Evolutionary conservation across 345 rosid species (phyloP), one percentile per base, ranked within the genome.

Genomic region (Mercurialis annua): DNA sequence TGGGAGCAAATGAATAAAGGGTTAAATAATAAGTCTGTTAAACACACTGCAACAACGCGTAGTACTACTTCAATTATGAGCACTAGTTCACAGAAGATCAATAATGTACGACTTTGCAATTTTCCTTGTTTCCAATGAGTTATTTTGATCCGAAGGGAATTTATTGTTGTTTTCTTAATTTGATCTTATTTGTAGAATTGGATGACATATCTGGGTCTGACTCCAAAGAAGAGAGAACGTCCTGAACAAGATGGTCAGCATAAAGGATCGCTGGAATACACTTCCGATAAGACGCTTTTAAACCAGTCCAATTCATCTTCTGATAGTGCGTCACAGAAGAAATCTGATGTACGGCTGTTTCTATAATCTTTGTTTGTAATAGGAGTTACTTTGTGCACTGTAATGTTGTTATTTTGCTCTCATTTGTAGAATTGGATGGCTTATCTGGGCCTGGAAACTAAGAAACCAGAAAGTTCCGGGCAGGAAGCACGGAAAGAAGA

Each of bases 1-100:
- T 88, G 94, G 94, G 85, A 84, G 75, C 78, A 88, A 54, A 82
- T 88, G 94, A 86, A 84, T 66, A 67, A 80, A 72, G 91, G 89
- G 34, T 59, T 75, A 11, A 63, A 77, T 40, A 78, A 65, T 50
- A 69, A 76, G 59, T 61, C 46, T 33, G 68, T 65, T 59, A 79
- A 70, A 53, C 52, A 78, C 18, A 38, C 75, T 71, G 62, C 76
- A 3, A 79, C 60, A 70, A 80, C 69, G 71, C 61, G 30, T 1
- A 66, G 64, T 27, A 11, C 59, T 27, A 11, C 59, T 58, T 73
- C 85, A 26, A 56, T 72, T 5, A n/a, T 69, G 59, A 75, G 49
- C 36, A 43, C 62, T 65, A 40, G 68, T 55, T 64, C 81, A 34
- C 73, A 62, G 51, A 80, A 81, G 69, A 66, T 77, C 33, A 77